A percentile compares a stretch with the other conserved stretches of the same genome.
Evolutionary conservation across 1,139 yeast species (phyloP).

Genomic region (Wickerhamiella pararugosa): DNA sequence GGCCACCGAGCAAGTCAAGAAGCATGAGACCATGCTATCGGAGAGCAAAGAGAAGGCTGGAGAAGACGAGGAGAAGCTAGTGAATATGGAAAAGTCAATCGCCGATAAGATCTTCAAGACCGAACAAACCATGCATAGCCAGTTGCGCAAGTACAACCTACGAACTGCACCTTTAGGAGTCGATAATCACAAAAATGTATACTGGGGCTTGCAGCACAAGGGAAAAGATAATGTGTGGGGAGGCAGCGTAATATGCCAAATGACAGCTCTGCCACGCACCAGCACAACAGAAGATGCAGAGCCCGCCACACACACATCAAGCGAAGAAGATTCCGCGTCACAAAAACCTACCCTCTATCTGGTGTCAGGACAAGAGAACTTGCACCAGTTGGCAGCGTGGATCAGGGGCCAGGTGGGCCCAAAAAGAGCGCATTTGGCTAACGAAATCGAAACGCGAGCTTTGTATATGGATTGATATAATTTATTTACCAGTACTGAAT

Average conservation of each 20-base stretch:
- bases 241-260: slow-evolving; percentile 23
- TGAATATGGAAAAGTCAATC: slow-evolving; percentile 16
- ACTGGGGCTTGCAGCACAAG: slow-evolving; percentile 27
- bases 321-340: not conserved
- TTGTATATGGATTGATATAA: not conserved
- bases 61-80: slow-evolving; percentile 15
- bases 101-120: slow-evolving; percentile 17
- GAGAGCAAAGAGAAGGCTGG: slow-evolving; percentile 13
- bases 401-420: slow-evolving; percentile 14
- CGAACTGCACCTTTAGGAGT: slow-evolving; percentile 24
- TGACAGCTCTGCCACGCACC: slow-evolving; percentile 10
- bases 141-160: slow-evolving; percentile 19
- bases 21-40: slow-evolving; percentile 17
- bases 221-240: slow-evolving; percentile 22
- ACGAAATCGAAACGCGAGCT: slow-evolving; percentile 7
- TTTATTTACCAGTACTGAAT: slow-evolving; percentile 23
- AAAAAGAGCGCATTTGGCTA: not conserved
- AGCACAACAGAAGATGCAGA: not conserved
- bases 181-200: slow-evolving; percentile 24
- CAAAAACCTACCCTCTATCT: slow-evolving; percentile 12
- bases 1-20: slow-evolving; percentile 19
- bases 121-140: slow-evolving; percentile 18
- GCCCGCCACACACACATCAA: not conserved
- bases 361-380: slow-evolving; percentile 17
- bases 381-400: slow-evolving; percentile 18